Percentiles rank a stretch among this genome's conserved stretches.
These are phyloP conservation scores for Cokeromyces recurvatus DNA, from an alignment of 371 early-diverging fungal genomes.

Conservation along the genomic window DNA sequence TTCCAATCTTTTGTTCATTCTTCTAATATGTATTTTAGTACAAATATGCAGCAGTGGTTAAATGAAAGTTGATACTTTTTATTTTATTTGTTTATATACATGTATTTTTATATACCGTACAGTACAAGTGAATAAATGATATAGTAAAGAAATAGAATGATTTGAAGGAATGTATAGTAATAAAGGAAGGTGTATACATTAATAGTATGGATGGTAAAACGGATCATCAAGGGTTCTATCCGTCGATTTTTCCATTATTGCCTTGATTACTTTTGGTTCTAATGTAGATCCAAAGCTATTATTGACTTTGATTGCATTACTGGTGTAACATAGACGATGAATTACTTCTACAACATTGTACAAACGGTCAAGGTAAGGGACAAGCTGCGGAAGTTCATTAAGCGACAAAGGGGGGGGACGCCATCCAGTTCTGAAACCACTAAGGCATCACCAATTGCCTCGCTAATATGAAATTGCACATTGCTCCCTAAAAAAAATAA, in stretches of 20 bases:
- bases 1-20: neutral
- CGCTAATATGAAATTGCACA: slow-evolving; percentile 9
- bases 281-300: slow-evolving; percentile 5
- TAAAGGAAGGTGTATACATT: slow-evolving; percentile 4
- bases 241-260: slow-evolving; percentile 9
- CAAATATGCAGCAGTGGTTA: neutral
- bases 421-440: slow-evolving; percentile 8
- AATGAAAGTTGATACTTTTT: neutral
- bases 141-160: neutral
- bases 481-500: slow-evolving; percentile 10
- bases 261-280: slow-evolving; percentile 4
- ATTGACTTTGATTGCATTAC: slow-evolving; percentile 2
- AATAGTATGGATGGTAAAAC: slow-evolving; percentile 4
- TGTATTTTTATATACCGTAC: neutral
- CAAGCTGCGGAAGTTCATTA: slow-evolving; percentile 12
- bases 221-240: slow-evolving; percentile 6
- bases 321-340: slow-evolving; percentile 7
- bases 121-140: neutral
- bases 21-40: neutral
- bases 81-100: neutral
- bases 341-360: slow-evolving; percentile 8
- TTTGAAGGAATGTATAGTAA: no score
- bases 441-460: slow-evolving; percentile 6
- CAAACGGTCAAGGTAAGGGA: slow-evolving; percentile 6
- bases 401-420: slow-evolving; percentile 9